Base-by-base conservation (phyloP, 176 grass and related monocot genomes). In the Calamus simplicifolius region DNA sequence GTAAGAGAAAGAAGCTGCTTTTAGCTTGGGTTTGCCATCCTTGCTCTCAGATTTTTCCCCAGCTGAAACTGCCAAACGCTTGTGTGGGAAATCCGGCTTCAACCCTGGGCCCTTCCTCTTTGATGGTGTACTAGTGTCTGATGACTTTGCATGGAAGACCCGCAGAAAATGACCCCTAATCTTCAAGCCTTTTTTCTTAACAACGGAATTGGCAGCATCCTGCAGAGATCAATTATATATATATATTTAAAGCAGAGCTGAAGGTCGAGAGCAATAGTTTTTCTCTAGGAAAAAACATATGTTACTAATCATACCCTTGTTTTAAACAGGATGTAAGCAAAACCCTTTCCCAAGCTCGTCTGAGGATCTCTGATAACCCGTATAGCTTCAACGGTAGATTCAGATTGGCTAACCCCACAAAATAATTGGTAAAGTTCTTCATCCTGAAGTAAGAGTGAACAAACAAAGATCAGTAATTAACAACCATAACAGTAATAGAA, bases 391-490 rank as follows among this genome's bases (percentile, higher is more conserved):
- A 92, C 67, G 63, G 69, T 70, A 51, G 71, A 69, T 82, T 79
- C 79, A 72, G 79, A 72, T 71, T 75, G 82, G 67, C 58, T 78
- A 29, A 61, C 61, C 75, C 73, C 76, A 35, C 84, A 89, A 71
- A 98, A 92, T n/a, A n/a, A n/a, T 54, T 90, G 64, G 59, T 98
- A 92, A 58, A 98, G 67, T 73, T 98, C 93, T 80, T 98, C 93
- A 81, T 98, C 93, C 93, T 98, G 66, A 75, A 58, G 51, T 56
- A 64, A 2, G 28, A 81, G 52, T 66, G 77, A 17, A 35, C 27
- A 70, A 17, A 77, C 57, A 68, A 19, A 57, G 52, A 43, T 69
- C 49, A 17, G 19, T 48, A 5, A 53, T 64, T 74, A 73, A 43
- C 8, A 43, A 43, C 35, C 35, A 43, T 43, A 43, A 7, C 35